Evolutionary conservation across 805 yeast genomes (phyloP), one percentile per base, ranked within the genome.

Genomic region (Priceomyces medius): DNA sequence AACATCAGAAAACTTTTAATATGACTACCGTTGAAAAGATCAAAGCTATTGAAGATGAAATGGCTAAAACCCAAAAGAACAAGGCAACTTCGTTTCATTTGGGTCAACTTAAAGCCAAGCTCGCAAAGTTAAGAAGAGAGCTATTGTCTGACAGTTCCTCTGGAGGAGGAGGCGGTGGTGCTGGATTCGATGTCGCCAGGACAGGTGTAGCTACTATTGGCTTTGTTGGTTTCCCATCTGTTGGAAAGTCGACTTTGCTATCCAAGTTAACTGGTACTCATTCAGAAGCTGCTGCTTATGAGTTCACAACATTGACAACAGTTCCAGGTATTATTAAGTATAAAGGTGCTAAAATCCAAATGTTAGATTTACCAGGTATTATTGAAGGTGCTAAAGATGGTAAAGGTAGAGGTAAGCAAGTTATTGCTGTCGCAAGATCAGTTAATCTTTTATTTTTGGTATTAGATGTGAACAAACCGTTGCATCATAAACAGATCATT

Each of bases 131-230:
- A 54, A 87, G 95, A 72, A 81, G 97, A 61, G 99, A 93, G 60
- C 74, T 93, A 41, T 73, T 93, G 47, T 58, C 71, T 27, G 79
- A 87, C 14, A 74, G 85, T 31, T 77, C 89, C 29, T 55, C 66
- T 12, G 67, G 70, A 16, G 97, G 97, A 26, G 96, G 97, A 44
- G 95, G 93, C 43, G 87, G 79, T 16, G 97, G 98, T 49, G 80
- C 78, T 17, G 99, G 99, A 6, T 93, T 93, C 66, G 99, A 93
- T 70, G 98, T 93, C 34, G 96, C 96, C n/a, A 81, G 97, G 64
- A 91, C 97, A 0, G 99, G 99, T 67, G 97, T 88, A 10, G 97
- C 97, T 3, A 81, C 96, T 7, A 95, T 93, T 39, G 99, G 99
- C 7, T 93, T 90, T 61, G 96, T 93, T 33, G 99, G 99, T 3